Conservation (phyloP, 2,329 filamentous ascomycete genomes). For the Arachnomyces sp. region DNA sequence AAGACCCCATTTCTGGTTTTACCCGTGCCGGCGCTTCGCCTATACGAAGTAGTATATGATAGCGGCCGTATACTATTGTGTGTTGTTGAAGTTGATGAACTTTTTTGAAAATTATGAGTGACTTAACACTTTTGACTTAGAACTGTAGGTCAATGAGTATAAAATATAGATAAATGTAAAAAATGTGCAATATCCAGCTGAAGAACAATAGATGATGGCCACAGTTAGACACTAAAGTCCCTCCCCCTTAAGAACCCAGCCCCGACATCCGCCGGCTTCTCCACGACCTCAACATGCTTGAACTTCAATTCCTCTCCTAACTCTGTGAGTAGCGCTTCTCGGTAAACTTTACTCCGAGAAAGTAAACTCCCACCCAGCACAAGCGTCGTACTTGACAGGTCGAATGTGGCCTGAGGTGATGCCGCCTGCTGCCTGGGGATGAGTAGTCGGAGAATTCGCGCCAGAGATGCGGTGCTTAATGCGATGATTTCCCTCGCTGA, state of each 20-base stretch:
- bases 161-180: too few relatives aligned
- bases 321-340: not conserved
- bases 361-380: conserved; percentile 5
- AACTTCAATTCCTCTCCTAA: conserved; percentile 2
- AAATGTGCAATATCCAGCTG: too few relatives aligned
- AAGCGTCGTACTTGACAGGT: conserved; percentile 1
- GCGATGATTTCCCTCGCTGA: not conserved
- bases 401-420: not conserved
- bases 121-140: too few relatives aligned
- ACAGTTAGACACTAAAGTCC: not conserved
- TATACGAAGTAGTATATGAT: too few relatives aligned
- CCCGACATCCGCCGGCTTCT: not conserved
- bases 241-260: not conserved
- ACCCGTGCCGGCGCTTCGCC: too few relatives aligned
- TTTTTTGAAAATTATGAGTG: too few relatives aligned
- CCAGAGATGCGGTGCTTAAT: not conserved
- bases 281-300: conserved; percentile 2
- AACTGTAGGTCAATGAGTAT: too few relatives aligned
- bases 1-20: too few relatives aligned
- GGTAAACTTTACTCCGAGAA: conserved; percentile 3
- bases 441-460: not conserved
- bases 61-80: too few relatives aligned
- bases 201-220: too few relatives aligned
- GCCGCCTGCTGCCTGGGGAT: not conserved
- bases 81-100: too few relatives aligned